Evolutionary conservation across 306 rosid species (phyloP).

Genomic region (Parietaria judaica): DNA sequence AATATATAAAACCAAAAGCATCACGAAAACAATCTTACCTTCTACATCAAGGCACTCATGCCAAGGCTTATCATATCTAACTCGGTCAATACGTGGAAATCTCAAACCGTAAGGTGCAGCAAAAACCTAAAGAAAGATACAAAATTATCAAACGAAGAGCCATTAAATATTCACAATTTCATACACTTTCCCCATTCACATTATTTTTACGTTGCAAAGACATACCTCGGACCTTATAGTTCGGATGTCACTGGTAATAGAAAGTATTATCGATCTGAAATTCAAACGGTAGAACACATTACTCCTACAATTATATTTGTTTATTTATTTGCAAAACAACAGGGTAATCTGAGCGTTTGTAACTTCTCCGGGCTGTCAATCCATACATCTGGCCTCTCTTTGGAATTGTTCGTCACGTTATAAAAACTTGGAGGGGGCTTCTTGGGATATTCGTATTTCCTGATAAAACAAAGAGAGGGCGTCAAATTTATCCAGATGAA

Average conservation of each 20-base stretch:
- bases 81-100: slow-evolving; percentile 92
- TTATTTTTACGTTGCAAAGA: slow-evolving; percentile 16
- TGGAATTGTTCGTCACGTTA: slow-evolving; percentile 84
- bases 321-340: not conserved
- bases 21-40: slow-evolving; percentile 40
- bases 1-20: slow-evolving; percentile 6
- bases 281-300: slow-evolving; percentile 4
- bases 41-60: slow-evolving; percentile 92
- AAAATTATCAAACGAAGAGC: slow-evolving; percentile 6
- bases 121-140: slow-evolving; percentile 55
- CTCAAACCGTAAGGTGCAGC: slow-evolving; percentile 87
- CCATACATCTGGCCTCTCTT: slow-evolving; percentile 97
- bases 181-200: not conserved
- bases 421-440: slow-evolving; percentile 79
- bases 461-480: slow-evolving; percentile 20
- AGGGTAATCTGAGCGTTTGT: slow-evolving; percentile 17
- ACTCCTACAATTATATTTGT: slow-evolving; percentile 5
- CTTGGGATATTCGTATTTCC: slow-evolving; percentile 81
- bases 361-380: slow-evolving; percentile 92
- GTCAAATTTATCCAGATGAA: slow-evolving; percentile 7
- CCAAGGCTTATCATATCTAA: slow-evolving; percentile 92
- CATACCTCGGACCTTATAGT: slow-evolving; percentile 83
- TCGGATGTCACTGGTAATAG: slow-evolving; percentile 91
- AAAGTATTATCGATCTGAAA: slow-evolving; percentile 49
- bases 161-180: too few species aligned